phyloP scores from a whole-genome alignment of 2,329 filamentous ascomycete genomes.

The Diaporthe amygdali region DNA sequence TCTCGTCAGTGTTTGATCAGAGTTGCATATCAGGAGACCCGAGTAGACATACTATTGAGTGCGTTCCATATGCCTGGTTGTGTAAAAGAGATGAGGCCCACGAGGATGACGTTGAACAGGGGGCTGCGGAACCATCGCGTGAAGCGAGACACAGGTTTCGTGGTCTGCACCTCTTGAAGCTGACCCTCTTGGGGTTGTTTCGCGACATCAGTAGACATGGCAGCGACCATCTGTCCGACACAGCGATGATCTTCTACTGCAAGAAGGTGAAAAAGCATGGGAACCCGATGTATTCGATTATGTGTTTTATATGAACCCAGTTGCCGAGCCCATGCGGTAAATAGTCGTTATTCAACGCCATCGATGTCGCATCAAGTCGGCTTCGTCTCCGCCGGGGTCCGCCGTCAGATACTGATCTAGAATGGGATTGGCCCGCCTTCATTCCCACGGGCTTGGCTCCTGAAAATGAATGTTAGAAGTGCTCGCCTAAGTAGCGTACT shows the following conservation, averaged over 20 bases:
- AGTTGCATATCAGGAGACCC: not conserved
- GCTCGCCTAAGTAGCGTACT: not conserved
- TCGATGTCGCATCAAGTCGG: not conserved
- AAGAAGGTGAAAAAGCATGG: no score
- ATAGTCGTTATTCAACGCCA: not conserved
- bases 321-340: not conserved
- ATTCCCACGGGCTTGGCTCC: not conserved
- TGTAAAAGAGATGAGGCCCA: constrained; percentile 49
- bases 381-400: not conserved
- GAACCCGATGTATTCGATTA: not conserved
- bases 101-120: constrained; percentile 50
- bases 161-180: not conserved
- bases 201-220: not conserved
- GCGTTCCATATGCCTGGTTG: constrained; percentile 55
- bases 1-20: not conserved
- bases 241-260: not conserved
- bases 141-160: constrained; percentile 33
- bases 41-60: constrained; percentile 40
- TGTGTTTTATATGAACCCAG: not conserved
- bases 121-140: constrained; percentile 48
- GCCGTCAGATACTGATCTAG: not conserved
- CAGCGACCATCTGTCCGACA: not conserved
- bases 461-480: not conserved
- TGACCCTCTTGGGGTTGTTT: not conserved
- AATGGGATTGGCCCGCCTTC: not conserved